phyloP scores from a whole-genome alignment of 2,329 filamentous ascomycete species.

The Tympanopsis confertula region DNA sequence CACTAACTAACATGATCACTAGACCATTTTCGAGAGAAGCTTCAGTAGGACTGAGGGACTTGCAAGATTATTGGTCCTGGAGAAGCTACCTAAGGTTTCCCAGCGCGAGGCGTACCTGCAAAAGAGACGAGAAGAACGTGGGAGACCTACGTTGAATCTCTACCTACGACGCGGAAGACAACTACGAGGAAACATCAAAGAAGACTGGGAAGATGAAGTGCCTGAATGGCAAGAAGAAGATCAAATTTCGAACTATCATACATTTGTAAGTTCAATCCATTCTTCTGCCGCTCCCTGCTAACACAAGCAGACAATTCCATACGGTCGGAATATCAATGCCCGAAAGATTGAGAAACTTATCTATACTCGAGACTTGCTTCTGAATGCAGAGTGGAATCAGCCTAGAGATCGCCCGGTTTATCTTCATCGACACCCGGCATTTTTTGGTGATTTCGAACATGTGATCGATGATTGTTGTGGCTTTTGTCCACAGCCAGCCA shows the following conservation, averaged over 20 bases:
- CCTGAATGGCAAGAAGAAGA: slow-evolving; percentile 72
- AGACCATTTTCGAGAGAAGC: slow-evolving; percentile 71
- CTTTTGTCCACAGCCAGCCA: slow-evolving; percentile 58
- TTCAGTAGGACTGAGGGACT: slow-evolving; percentile 68
- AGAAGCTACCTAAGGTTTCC: slow-evolving; percentile 58
- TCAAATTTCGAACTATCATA: slow-evolving; percentile 70
- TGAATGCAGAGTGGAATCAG: slow-evolving; percentile 82
- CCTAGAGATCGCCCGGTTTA: slow-evolving; percentile 63
- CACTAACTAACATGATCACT: too few relatives aligned
- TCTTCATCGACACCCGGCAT: slow-evolving; percentile 74
- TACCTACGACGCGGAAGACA: slow-evolving; percentile 21
- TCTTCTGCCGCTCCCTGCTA: background rate
- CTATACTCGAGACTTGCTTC: slow-evolving; percentile 68
- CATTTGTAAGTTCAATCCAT: slow-evolving; percentile 29
- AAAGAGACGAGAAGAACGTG: slow-evolving; percentile 60
- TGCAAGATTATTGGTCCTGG: slow-evolving; percentile 67
- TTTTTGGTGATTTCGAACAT: slow-evolving; percentile 67
- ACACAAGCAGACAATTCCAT: slow-evolving; percentile 40
- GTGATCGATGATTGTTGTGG: slow-evolving; percentile 75
- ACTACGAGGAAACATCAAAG: slow-evolving; percentile 62
- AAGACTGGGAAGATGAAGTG: slow-evolving; percentile 66
- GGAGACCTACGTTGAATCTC: slow-evolving; percentile 45
- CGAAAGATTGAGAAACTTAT: slow-evolving; percentile 71
- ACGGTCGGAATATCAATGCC: slow-evolving; percentile 48
- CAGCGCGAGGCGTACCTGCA: slow-evolving; percentile 62